Base-by-base conservation (phyloP, 768 basidiomycete genomes). In the Tricholoma sp. region DNA sequence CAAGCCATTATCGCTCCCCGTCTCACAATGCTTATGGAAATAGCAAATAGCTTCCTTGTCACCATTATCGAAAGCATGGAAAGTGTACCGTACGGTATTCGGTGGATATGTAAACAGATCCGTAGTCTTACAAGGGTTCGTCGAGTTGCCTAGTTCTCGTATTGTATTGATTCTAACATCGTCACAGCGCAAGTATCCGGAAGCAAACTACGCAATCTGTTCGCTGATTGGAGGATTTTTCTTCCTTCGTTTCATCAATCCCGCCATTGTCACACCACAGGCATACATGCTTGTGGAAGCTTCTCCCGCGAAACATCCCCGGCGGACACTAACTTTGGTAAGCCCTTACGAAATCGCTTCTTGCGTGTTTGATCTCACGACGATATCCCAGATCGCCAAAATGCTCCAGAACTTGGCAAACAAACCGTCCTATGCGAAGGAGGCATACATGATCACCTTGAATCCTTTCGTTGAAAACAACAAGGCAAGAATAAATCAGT, bases 21-120 rank as follows among this genome's bases (percentile, higher is more conserved):
- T 20, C 74, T 98, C 50, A 95, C 94, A 2, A 98, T 99, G 97
- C 80, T 99, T 60, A 98, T 99, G 94, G 97, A 99, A 70, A 99
- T 99, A 58, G 97, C 97, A 49, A 98, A 98, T 66, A 92, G 89
- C 65, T 98, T 99, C 76, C 78, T 99, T 57, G 78, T 93, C 33
- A 99, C 97, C 8, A 99, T 99, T 66, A 98, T 99, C 65, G 96
- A 98, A 60, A 94, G 92, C 60, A 86, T 98, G 86, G 97, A 99
- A 65, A 94, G 89, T 64, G 97, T 98, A 12, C 97, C 97, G 28
- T 99, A 99, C 66, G 97, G 97, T 65, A 99, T 99, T 60, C 83
- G 97, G 61, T 99, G 97, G 97, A 99, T 99, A 68, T 99, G 97
- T 76, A 99, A 99, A 73, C 97, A 99, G 73, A 99, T 99, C 68